Base-by-base conservation (phyloP, 805 yeast species). In the Cyberlindnera japonica region DNA sequence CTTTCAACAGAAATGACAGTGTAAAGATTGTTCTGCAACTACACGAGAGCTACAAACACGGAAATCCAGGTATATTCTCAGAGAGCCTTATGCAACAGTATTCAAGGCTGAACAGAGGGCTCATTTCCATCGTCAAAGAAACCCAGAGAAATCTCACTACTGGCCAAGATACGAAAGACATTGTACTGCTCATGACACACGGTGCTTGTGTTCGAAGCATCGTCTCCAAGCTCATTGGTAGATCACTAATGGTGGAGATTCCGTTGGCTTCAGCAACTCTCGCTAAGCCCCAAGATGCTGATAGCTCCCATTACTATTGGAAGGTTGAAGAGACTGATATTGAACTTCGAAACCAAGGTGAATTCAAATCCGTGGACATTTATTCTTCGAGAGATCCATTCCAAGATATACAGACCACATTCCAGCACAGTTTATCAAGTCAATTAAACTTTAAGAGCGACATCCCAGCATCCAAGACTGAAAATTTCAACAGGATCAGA, bases 1-100 rank as follows among this genome's bases (percentile, higher is more conserved):
- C 51, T n/a, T 47, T 43, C 19, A 41, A 44, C 32, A 47, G 47
- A 15, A 52, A 44, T 28, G 43, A 40, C 7, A 40, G 45, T 1
- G 51, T 63, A 7, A 48, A 48, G 12, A 61, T 62, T 27, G 64
- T 59, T 34, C 48, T 55, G 24, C 46, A 57, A 16, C 58, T 71
- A 60, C 52, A 53, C 29, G 62, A 63, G 33, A 64, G 65, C 40
- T 54, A 54, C 33, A 50, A 53, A 30, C 51, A 65, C 36, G 74
- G 75, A 2, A 62, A 61, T 22, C 66, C 72, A 25, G 74, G 75
- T 14, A 68, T 64, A 10, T 69, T 65, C 42, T 69, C 67, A 14
- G 75, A 70, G 49, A 58, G 64, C 2, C 62, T 66, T 3, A 40
- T 50, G 4, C 62, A 61, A 6, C 69, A 68, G 41, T 64, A 62